These are phyloP conservation scores for Phylloporus rhodoxanthus DNA, from an alignment of 768 basidiomycete species.

Conservation along the genomic window DNA sequence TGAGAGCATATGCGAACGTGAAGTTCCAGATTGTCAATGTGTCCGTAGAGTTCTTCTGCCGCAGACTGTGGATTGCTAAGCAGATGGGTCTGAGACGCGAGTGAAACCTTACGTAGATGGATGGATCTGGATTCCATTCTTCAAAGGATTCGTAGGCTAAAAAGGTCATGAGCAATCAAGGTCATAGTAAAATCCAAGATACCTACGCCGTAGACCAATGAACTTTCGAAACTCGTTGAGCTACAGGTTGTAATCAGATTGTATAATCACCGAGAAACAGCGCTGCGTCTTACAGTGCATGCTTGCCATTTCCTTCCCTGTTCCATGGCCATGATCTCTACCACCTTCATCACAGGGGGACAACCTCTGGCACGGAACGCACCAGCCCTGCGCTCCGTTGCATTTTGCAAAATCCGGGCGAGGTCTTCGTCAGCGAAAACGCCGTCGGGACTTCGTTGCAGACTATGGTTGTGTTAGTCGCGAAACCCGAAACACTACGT, in stretches of 20 bases:
- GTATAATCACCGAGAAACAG: neutral
- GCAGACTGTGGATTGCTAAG: conserved; percentile 38
- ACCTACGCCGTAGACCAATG: conserved; percentile 61
- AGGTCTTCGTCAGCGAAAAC: conserved; percentile 60
- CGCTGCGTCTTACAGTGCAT: conserved; percentile 50
- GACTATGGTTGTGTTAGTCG: conserved; percentile 26
- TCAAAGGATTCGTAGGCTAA: conserved; percentile 57
- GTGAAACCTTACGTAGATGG: conserved; percentile 43
- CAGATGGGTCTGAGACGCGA: neutral
- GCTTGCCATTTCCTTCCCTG: conserved; percentile 63
- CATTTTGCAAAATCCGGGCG: conserved; percentile 54
- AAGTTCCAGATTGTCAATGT: conserved; percentile 77
- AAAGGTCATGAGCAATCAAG: conserved; percentile 6
- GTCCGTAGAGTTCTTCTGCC: conserved; percentile 59
- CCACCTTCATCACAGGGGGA: conserved; percentile 56
- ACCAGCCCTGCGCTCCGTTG: conserved; percentile 53
- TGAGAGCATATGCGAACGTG: conserved; percentile 41
- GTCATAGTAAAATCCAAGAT: neutral
- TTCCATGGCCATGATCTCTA: conserved; percentile 66
- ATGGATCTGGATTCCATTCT: conserved; percentile 65
- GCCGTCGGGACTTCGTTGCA: conserved; percentile 47
- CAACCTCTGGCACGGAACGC: conserved; percentile 67
- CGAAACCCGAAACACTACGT: neutral
- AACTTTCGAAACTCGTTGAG: conserved; percentile 71
- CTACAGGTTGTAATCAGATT: conserved; percentile 23